These are phyloP conservation scores for Pestalotiopsis fici DNA, from an alignment of 2,329 filamentous ascomycete genomes.

Conservation along the genomic window DNA sequence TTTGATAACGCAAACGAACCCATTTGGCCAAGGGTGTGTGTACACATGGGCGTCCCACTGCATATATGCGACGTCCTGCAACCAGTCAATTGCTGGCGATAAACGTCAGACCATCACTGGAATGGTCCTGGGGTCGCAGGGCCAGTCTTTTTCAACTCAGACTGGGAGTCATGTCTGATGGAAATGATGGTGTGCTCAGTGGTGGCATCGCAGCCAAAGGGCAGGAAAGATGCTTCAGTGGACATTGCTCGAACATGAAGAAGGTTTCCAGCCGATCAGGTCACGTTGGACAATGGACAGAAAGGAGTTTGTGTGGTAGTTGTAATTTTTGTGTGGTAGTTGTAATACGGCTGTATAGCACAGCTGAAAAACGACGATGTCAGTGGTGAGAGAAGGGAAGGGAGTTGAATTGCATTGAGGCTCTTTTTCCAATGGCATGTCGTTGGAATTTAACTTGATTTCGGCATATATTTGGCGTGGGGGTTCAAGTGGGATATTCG, in stretches of 20 bases:
- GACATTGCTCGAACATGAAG: too few species aligned
- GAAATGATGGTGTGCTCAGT: neutral
- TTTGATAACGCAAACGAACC: conserved; percentile 1
- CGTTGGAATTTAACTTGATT: conserved; percentile 20
- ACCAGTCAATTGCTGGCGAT: neutral
- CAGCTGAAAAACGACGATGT: neutral
- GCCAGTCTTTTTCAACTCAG: neutral
- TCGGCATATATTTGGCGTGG: conserved; percentile 1
- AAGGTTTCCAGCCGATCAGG: neutral
- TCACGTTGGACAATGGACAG: neutral
- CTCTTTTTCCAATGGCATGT: conserved; percentile 15
- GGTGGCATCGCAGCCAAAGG: too few species aligned
- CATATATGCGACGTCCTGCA: neutral
- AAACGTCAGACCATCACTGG: neutral
- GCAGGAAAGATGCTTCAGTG: neutral
- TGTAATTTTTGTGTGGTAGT: neutral
- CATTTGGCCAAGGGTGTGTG: neutral
- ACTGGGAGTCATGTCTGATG: neutral
- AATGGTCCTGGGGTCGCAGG: neutral
- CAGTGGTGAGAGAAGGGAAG: neutral
- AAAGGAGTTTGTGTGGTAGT: neutral
- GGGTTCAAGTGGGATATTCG: conserved; percentile 20
- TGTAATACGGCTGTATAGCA: neutral
- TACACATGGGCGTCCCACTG: neutral
- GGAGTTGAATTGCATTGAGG: neutral